Evolutionary conservation across 225 moss, liverwort and hornwort species (phyloP).

Genomic region (Physcomitrium patens): DNA sequence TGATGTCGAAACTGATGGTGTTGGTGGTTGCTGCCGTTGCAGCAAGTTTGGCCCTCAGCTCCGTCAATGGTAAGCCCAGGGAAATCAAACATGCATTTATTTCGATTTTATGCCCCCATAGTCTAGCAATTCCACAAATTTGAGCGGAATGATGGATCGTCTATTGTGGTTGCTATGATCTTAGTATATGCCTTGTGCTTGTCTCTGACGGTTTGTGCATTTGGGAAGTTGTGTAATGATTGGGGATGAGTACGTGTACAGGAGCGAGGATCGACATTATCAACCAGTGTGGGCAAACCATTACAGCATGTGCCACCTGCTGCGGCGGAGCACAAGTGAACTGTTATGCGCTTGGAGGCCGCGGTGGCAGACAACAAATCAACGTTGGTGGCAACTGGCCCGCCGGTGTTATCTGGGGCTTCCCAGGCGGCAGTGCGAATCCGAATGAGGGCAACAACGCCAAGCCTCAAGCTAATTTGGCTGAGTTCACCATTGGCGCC

Average conservation of each 20-base stretch:
- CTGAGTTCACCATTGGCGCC: constrained; percentile 46
- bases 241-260: background rate
- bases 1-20: constrained; percentile 7
- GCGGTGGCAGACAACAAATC: constrained; percentile 21
- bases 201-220: too few species aligned
- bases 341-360: constrained; percentile 29
- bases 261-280: constrained; percentile 40
- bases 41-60: background rate
- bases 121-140: too few species aligned
- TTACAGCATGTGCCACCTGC: constrained; percentile 43
- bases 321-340: constrained; percentile 34
- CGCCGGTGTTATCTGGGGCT: constrained; percentile 57
- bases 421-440: constrained; percentile 34
- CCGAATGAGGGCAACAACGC: constrained; percentile 31
- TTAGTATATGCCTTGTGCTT: too few species aligned
- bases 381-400: constrained; percentile 46
- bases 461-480: constrained; percentile 55
- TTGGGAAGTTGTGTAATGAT: too few species aligned
- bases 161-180: too few species aligned
- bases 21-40: constrained; percentile 4
- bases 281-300: constrained; percentile 42
- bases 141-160: too few species aligned
- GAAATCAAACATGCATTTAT: background rate
- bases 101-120: background rate
- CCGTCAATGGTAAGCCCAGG: constrained; percentile 16